A percentile compares a stretch with the other conserved stretches of the same genome.
phyloP scores from a whole-genome alignment of 2,329 filamentous ascomycete species.

The Penicillium sp. region DNA sequence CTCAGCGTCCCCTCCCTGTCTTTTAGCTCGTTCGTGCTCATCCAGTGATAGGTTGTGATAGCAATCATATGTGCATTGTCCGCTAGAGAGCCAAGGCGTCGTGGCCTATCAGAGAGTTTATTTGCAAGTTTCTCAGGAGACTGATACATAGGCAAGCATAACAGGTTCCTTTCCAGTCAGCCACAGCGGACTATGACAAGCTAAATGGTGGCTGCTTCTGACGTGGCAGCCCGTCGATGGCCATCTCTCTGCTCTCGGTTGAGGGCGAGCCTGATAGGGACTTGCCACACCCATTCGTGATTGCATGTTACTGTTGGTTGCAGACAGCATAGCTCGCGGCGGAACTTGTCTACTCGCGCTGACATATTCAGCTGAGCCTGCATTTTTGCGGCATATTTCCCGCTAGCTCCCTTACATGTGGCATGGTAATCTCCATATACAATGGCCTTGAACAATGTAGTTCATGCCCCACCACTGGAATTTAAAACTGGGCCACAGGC shows the following conservation, averaged over 20 bases:
- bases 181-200: slow-evolving; percentile 10
- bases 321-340: not conserved
- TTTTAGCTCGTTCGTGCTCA: not conserved
- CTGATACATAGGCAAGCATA: slow-evolving; percentile 20
- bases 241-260: slow-evolving; percentile 5
- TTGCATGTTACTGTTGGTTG: slow-evolving; percentile 3
- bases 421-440: slow-evolving; percentile 4
- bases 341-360: not conserved
- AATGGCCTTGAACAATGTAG: not conserved
- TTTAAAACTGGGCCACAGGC: not conserved
- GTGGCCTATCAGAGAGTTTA: slow-evolving; percentile 14
- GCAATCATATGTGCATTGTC: slow-evolving; percentile 4
- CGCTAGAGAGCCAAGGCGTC: slow-evolving; percentile 8
- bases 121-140: slow-evolving; percentile 2
- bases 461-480: not conserved
- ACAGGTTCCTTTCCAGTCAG: slow-evolving; percentile 3
- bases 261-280: slow-evolving; percentile 13
- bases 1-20: slow-evolving; percentile 2
- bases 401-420: slow-evolving; percentile 11
- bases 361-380: slow-evolving; percentile 10
- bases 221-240: slow-evolving; percentile 31
- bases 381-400: not conserved
- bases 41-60: slow-evolving; percentile 8
- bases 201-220: slow-evolving; percentile 22
- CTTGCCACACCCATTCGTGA: slow-evolving; percentile 6